phyloP scores from a whole-genome alignment of 306 rosid species.

The Lithocarpus polystachyus region DNA sequence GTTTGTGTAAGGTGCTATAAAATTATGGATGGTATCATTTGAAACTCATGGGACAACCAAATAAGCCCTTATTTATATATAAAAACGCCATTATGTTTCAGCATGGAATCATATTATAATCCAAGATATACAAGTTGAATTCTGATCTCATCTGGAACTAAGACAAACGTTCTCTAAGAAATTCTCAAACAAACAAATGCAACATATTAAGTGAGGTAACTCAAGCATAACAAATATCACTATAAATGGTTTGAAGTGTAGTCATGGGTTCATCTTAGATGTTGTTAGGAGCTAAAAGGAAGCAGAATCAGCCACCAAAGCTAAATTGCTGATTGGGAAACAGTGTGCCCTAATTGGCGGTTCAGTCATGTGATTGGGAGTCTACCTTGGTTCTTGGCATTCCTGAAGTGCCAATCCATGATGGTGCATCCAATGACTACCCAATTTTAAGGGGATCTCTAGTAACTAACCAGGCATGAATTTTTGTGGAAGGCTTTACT shows the following conservation, averaged over 20 bases:
- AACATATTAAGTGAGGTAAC: background rate
- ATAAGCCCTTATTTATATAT: background rate
- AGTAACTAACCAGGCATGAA: no score
- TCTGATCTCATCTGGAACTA: background rate
- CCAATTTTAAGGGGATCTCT: no score
- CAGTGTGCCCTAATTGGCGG: no score
- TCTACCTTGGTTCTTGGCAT: no score
- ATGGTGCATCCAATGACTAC: no score
- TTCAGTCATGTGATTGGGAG: no score
- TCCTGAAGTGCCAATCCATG: no score
- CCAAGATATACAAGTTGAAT: background rate
- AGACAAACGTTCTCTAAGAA: background rate
- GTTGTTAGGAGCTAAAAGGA: no score
- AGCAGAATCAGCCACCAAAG: no score
- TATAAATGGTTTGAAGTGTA: background rate
- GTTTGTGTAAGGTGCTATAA: background rate
- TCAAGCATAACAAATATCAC: background rate
- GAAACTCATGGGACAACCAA: background rate
- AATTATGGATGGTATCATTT: background rate
- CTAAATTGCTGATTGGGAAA: no score
- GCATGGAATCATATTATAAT: background rate
- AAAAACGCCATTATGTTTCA: background rate
- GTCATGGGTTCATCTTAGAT: background rate
- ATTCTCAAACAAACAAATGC: background rate
- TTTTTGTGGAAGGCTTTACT: no score